Evolutionary conservation across 768 basidiomycete genomes (phyloP).

Genomic region (Kwoniella dejecticola): DNA sequence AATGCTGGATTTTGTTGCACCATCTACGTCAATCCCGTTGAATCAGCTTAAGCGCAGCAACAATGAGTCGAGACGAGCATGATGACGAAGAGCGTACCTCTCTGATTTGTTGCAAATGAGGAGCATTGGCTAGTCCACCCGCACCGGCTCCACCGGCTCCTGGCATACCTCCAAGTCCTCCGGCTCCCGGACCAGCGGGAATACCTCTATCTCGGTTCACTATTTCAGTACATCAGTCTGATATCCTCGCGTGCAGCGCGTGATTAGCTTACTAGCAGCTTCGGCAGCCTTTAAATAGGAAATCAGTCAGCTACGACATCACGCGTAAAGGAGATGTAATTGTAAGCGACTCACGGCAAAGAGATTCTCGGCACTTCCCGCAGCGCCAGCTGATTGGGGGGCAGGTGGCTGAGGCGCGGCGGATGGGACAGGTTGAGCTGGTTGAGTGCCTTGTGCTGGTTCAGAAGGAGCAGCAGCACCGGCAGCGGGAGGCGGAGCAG

Average conservation of each 20-base stretch:
- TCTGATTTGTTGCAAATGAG: slow-evolving; percentile 72
- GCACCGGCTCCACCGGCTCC: slow-evolving; percentile 53
- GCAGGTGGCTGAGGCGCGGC: slow-evolving; percentile 36
- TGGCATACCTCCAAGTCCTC: slow-evolving; percentile 43
- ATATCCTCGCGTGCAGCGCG: background rate
- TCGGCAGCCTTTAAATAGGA: slow-evolving; percentile 43
- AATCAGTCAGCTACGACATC: background rate
- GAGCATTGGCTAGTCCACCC: slow-evolving; percentile 62
- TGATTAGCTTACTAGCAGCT: slow-evolving; percentile 49
- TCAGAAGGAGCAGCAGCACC: slow-evolving; percentile 55
- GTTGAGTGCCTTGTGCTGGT: slow-evolving; percentile 52
- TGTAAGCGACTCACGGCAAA: slow-evolving; percentile 67
- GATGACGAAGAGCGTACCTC: slow-evolving; percentile 41
- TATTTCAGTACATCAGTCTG: slow-evolving; percentile 6
- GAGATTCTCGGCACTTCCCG: slow-evolving; percentile 69
- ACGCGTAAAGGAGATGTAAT: background rate
- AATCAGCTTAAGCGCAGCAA: background rate
- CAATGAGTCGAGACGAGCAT: background rate
- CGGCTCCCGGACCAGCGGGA: slow-evolving; percentile 26
- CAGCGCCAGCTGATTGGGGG: slow-evolving; percentile 22
- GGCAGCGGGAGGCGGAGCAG: slow-evolving; percentile 57
- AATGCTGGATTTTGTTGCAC: slow-evolving; percentile 74
- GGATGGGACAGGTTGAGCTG: slow-evolving; percentile 38
- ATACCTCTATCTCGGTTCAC: slow-evolving; percentile 54
- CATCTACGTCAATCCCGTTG: slow-evolving; percentile 56